Base-by-base conservation (phyloP, 768 basidiomycete genomes). In the Guyanaporus albipodus region DNA sequence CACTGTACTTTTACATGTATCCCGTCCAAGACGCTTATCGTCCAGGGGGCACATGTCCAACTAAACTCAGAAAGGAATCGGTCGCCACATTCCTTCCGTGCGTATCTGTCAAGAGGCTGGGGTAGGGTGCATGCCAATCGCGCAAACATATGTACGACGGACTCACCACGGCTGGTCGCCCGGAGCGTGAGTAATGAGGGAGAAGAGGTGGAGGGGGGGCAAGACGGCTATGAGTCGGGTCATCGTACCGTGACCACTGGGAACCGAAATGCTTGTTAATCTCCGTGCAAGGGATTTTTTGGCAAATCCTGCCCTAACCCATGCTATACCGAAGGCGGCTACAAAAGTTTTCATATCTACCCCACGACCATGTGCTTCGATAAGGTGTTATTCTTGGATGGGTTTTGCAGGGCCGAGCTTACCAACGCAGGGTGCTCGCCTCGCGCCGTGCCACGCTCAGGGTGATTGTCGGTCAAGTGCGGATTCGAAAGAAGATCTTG, bases 351-450 rank as follows among this genome's bases (percentile, higher is more conserved):
- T 34, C 37, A 42, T 41, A 45, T 18, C 34, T 43, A 32, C 31
- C 15, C 42, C 42, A 47, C 23, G 45, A 19, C 35, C 57, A 40
- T 42, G 53, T 35, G 49, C 11, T n/a, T 33, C 28, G 57, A 59
- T 56, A 56, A 59, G 36, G 32, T 26, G 56, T 44, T 59, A 58
- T 58, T 59, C 53, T 52, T 56, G 53, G 53, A 38, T 37, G 24
- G 26, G 21, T 33, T 23, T 46, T 23, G 22, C 22, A 19, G n/a
- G 52, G 38, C 26, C 15, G 15, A 28, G 36, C 50, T 53, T 43
- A 42, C 44, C 39, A 40, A 31, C 4, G n/a, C 22, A 15, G 5
- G 8, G 32, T 19, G 5, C 24, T 28, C 8, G 19, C 19, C 18
- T 32, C 33, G 45, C 24, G 24, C 17, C 36, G 40, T 17, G 18